A percentile compares a stretch with the other conserved stretches of the same genome.
These are phyloP conservation scores for Rhizophora mangle DNA, from an alignment of 345 rosid genomes.

Conservation along the genomic window DNA sequence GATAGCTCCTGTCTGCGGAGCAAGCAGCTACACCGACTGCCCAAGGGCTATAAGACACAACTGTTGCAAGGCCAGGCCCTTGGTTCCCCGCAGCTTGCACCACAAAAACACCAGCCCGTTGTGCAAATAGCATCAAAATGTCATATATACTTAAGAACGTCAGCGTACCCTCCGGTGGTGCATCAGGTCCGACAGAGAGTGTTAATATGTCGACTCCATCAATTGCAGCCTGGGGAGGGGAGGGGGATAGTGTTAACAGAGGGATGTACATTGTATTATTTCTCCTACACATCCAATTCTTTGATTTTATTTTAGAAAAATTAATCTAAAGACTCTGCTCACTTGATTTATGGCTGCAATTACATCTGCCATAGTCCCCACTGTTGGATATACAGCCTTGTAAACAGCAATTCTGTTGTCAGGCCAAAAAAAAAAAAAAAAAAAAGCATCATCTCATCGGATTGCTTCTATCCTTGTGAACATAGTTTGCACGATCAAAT, in stretches of 20 bases:
- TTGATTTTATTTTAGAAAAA: neutral
- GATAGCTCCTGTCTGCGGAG: conserved; percentile 59
- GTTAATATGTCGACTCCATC: conserved; percentile 73
- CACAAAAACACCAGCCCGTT: conserved; percentile 73
- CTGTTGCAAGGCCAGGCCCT: conserved; percentile 62
- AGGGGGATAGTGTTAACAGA: neutral
- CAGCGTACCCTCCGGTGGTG: conserved; percentile 54
- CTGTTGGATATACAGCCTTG: conserved; percentile 76
- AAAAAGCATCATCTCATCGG: neutral
- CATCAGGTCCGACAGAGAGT: conserved; percentile 70
- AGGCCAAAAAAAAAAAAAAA: neutral
- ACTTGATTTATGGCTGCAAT: conserved; percentile 92
- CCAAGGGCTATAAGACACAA: conserved; percentile 85
- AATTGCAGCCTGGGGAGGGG: conserved; percentile 41
- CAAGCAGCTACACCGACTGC: conserved; percentile 56
- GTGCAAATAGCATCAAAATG: conserved; percentile 51
- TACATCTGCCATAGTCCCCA: conserved; percentile 72
- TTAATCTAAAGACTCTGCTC: conserved; percentile 5
- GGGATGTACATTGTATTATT: no score
- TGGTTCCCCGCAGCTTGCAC: conserved; percentile 82
- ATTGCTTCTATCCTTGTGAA: neutral
- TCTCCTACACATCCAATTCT: neutral
- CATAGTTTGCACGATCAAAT: no score
- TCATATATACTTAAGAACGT: conserved; percentile 66
- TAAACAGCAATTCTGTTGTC: conserved; percentile 67